These are phyloP conservation scores for Stagonosporopsis vannaccii DNA, from an alignment of 2,329 filamentous ascomycete genomes.

Conservation along the genomic window DNA sequence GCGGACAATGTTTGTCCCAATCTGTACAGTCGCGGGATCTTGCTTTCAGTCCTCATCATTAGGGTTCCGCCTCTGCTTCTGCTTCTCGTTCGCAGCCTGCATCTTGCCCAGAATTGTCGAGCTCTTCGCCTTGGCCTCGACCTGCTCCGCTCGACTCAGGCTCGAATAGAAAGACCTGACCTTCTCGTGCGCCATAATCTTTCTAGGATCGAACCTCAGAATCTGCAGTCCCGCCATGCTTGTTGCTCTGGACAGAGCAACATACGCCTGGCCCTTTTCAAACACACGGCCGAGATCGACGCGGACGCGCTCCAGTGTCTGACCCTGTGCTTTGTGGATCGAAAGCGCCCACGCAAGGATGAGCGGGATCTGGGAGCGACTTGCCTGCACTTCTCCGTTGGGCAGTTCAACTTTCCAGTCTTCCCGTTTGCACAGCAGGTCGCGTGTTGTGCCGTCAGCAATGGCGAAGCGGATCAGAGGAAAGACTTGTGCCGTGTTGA, in stretches of 20 bases:
- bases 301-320: conserved; percentile 91
- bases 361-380: conserved; percentile 76
- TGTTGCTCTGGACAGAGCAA: conserved; percentile 91
- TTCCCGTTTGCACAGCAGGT: conserved; percentile 83
- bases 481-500: conserved; percentile 66
- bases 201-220: conserved; percentile 82
- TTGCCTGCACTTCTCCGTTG: conserved; percentile 90
- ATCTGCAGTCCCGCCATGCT: conserved; percentile 88
- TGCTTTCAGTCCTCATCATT: not conserved
- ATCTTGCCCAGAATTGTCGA: conserved; percentile 42
- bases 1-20: conserved; percentile 1
- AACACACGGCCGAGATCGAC: conserved; percentile 93
- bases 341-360: conserved; percentile 97
- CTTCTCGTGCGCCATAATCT: conserved; percentile 91
- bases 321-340: conserved; percentile 97
- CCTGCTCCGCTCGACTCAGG: conserved; percentile 73
- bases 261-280: conserved; percentile 97
- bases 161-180: conserved; percentile 87
- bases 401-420: conserved; percentile 98
- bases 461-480: conserved; percentile 86
- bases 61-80: conserved; percentile 3
- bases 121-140: conserved; percentile 45
- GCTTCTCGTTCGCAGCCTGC: conserved; percentile 30
- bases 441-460: conserved; percentile 76
- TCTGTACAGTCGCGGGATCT: not conserved